These are phyloP conservation scores for Aspergillus taichungensis DNA, from an alignment of 495 filamentous ascomycete species.

Conservation along the genomic window DNA sequence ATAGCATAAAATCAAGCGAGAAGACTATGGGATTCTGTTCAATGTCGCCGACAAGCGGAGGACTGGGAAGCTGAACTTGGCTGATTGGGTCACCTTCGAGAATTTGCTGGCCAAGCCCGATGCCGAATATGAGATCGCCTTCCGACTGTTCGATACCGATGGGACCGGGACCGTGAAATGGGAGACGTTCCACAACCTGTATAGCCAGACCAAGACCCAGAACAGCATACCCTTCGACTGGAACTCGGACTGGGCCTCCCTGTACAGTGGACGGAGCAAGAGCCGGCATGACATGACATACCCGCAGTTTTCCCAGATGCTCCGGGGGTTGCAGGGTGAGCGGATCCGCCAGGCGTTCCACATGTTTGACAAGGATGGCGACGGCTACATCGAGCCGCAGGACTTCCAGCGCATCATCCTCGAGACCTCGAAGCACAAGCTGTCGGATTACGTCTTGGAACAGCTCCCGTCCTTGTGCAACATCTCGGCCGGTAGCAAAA, in stretches of 20 bases:
- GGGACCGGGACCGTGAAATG: constrained; percentile 77
- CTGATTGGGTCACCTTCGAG: constrained; percentile 88
- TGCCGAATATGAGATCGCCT: constrained; percentile 97
- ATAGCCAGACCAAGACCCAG: constrained; percentile 71
- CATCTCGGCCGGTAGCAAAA: constrained; percentile 83
- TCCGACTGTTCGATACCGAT: constrained; percentile 85
- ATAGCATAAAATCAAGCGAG: constrained; percentile 93
- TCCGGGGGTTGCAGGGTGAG: constrained; percentile 92
- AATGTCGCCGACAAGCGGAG: constrained; percentile 71
- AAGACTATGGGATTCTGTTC: constrained; percentile 91
- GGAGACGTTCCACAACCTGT: constrained; percentile 70
- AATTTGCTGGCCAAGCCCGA: constrained; percentile 90
- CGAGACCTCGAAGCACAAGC: constrained; percentile 90
- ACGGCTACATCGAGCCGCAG: constrained; percentile 94
- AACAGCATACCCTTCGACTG: constrained; percentile 89
- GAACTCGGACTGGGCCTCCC: constrained; percentile 92
- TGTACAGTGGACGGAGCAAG: constrained; percentile 82
- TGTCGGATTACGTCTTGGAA: constrained; percentile 92
- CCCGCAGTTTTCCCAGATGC: constrained; percentile 96
- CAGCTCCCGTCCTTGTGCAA: constrained; percentile 93
- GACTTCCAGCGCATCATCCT: constrained; percentile 94
- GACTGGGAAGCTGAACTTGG: constrained; percentile 61
- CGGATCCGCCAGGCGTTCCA: constrained; percentile 92
- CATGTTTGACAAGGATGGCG: constrained; percentile 80
- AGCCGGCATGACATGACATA: constrained; percentile 86